Percentiles rank a stretch among this genome's conserved stretches.
Evolutionary conservation across 2,329 filamentous ascomycete genomes (phyloP).

Genomic region (Claviceps sp.): DNA sequence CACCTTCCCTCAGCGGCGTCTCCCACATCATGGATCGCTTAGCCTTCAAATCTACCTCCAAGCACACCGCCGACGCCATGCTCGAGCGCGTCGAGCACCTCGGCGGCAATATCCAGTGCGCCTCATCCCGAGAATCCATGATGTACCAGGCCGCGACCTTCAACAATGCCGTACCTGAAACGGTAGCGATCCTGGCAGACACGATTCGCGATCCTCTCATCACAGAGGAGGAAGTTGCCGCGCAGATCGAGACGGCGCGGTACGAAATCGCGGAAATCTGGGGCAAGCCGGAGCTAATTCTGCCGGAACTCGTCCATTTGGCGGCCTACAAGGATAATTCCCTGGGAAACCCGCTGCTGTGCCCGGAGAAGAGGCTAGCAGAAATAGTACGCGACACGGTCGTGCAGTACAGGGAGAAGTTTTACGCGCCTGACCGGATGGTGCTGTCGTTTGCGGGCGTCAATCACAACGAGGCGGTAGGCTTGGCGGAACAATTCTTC

Average conservation of each 20-base stretch:
- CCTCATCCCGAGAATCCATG: conserved; percentile 83
- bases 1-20: conserved; percentile 67
- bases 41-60: conserved; percentile 79
- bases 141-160: conserved; percentile 99
- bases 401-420: conserved; percentile 63
- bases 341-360: conserved; percentile 82
- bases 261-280: conserved; percentile 98
- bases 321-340: conserved; percentile 95
- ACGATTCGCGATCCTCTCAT: conserved; percentile 80
- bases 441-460: conserved; percentile 94
- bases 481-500: conserved; percentile 72
- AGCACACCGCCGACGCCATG: conserved; percentile 67
- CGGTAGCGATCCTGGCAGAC: conserved; percentile 76
- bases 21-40: conserved; percentile 94
- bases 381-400: conserved; percentile 64
- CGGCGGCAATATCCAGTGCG: conserved; percentile 93
- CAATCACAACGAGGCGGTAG: conserved; percentile 65
- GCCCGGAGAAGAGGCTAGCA: conserved; percentile 68
- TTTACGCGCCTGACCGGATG: conserved; percentile 81
- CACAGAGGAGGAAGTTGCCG: conserved; percentile 71
- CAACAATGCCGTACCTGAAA: conserved; percentile 76
- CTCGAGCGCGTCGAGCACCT: conserved; percentile 75
- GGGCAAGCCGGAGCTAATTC: conserved; percentile 90
- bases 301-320: conserved; percentile 90
- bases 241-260: conserved; percentile 80